Conservation (phyloP, 768 basidiomycete genomes). For the Brasilioporus rufonigricans region DNA sequence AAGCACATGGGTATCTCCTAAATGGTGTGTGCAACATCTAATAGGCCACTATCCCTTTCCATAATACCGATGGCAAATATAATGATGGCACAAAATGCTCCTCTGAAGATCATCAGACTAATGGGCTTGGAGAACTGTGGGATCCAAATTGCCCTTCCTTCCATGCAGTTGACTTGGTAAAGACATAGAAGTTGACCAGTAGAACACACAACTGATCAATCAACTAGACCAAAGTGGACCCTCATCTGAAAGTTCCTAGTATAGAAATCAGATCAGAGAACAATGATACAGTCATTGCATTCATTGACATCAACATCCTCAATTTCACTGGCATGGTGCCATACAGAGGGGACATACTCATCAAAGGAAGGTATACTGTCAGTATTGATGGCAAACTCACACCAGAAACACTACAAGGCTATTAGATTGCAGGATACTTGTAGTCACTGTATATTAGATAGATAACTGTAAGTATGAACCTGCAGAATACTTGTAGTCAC, state of each 20-base stretch:
- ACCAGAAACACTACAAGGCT: conserved; percentile 16
- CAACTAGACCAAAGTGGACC: conserved; percentile 19
- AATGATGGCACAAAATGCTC: conserved; percentile 18
- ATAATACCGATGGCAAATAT: conserved; percentile 2
- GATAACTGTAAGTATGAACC: too few relatives aligned
- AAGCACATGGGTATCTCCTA: conserved; percentile 28
- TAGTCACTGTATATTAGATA: too few relatives aligned
- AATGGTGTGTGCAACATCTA: conserved; percentile 13
- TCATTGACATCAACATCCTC: conserved; percentile 33
- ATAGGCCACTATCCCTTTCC: background rate
- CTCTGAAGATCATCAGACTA: conserved; percentile 1
- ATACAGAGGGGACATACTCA: conserved; percentile 34
- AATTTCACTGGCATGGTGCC: conserved; percentile 35
- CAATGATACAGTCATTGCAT: conserved; percentile 21
- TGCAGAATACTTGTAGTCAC: too few relatives aligned
- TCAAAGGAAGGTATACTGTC: conserved; percentile 30
- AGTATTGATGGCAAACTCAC: conserved; percentile 27
- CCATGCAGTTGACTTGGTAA: conserved; percentile 25
- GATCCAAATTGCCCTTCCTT: conserved; percentile 19
- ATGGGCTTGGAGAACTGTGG: conserved; percentile 28
- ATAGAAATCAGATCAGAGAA: conserved; percentile 25
- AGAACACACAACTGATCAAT: background rate
- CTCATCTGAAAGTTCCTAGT: conserved; percentile 21
- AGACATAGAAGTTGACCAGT: background rate
- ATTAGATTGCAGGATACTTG: too few relatives aligned